Conservation (phyloP, 176 grass and related monocot genomes). For the Bonia amplexicaulis region DNA sequence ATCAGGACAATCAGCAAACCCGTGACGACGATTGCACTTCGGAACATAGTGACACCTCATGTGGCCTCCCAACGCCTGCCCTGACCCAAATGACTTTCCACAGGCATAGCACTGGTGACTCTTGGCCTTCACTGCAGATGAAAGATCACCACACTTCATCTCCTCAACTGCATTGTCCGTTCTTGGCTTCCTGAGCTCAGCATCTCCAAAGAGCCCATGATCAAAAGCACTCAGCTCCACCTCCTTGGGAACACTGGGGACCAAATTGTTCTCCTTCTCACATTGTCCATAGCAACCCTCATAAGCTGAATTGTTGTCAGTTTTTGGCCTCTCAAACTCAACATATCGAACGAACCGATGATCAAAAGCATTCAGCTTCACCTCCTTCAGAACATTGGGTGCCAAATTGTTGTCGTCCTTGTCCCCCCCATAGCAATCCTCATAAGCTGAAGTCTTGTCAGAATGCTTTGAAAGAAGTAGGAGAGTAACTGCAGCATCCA, state of each 20-base stretch:
- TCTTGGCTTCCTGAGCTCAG: background rate
- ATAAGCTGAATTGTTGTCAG: constrained; percentile 23
- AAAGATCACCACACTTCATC: constrained; percentile 1
- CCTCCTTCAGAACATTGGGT: background rate
- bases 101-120: constrained; percentile 31
- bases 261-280: constrained; percentile 12
- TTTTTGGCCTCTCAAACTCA: background rate
- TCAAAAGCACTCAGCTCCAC: constrained; percentile 15
- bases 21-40: background rate
- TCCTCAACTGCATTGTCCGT: background rate
- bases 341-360: background rate
- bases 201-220: background rate
- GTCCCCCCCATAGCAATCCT: background rate
- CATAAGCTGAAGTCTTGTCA: constrained; percentile 12
- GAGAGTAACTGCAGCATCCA: constrained; percentile 34
- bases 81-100: constrained; percentile 42
- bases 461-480: constrained; percentile 17
- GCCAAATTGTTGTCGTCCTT: background rate
- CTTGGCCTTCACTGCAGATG: constrained; percentile 12
- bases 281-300: background rate
- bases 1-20: background rate
- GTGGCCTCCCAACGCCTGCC: constrained; percentile 47
- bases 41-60: constrained; percentile 15
- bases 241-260: background rate
- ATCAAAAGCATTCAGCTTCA: background rate